Base-by-base conservation (phyloP, 116 monocot genomes). In the Cymodocea nodosa region DNA sequence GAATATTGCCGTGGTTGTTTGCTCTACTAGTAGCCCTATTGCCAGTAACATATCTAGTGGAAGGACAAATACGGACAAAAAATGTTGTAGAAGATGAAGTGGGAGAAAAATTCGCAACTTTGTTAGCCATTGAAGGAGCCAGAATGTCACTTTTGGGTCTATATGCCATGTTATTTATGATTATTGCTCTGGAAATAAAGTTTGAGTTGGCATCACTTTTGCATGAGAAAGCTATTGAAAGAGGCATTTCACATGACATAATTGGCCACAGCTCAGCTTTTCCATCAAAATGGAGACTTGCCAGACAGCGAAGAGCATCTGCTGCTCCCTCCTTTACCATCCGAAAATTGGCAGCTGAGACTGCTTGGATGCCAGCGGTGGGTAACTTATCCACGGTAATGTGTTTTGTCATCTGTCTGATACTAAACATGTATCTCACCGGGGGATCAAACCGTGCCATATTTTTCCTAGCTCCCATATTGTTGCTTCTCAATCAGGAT, bases 361-460 rank as follows among this genome's bases (percentile, higher is more conserved):
- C 87, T 68, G 80, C 89, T 56, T 98, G 98, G 98, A 92, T 98
- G 98, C 98, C 98, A 20, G 88, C 89, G 8, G 85, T 98, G 4
- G 98, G 98, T 51, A 98, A 98, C 66, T 76, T 89, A 15, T 81
- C 97, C 1, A 98, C 98, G 6, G 36, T 92, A 48, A 52, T 98
- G 50, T 92, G 83, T 71, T 97, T 97, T 71, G 25, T 77, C 12
- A 84, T 98, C 62, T 92, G 92, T 71, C 68, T 98, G 18, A 79
- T 92, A 54, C 52, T 98, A 35, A 98, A 89, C 69, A 72, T 84
- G 59, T 74, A 68, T 23, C 74, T 98, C 52, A 92, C 92, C 0
- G 98, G 92, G 62, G 88, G 98, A 20, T 86, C 92, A 34, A 92
- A 89, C 51, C 86, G 79, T 63, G 85, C 86, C 34, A 89, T 99